Conservation (phyloP, 2,329 filamentous ascomycete species). For the Beauveria australis region DNA sequence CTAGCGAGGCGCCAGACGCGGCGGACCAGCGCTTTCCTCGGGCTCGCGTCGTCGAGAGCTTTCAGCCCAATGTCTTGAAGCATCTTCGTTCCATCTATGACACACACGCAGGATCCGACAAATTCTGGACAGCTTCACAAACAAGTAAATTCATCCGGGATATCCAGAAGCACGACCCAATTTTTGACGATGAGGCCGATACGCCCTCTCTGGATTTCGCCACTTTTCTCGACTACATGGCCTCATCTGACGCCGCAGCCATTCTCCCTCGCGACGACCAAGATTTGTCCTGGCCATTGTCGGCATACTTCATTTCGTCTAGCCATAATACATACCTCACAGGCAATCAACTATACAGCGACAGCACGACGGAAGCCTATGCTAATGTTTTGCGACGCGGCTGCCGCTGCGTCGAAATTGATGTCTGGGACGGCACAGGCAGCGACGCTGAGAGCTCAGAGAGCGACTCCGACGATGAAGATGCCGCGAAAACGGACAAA, state of each 20-base stretch:
- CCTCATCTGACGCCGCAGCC: constrained; percentile 37
- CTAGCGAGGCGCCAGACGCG: not conserved
- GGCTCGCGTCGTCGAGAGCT: constrained; percentile 23
- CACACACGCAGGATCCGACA: constrained; percentile 25
- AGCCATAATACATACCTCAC: constrained; percentile 94
- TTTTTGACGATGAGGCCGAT: constrained; percentile 18
- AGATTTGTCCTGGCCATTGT: constrained; percentile 67
- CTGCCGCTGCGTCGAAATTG: constrained; percentile 87
- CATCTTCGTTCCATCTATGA: constrained; percentile 35
- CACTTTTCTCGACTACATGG: constrained; percentile 49
- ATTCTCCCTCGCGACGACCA: constrained; percentile 31
- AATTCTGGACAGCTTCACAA: constrained; percentile 33
- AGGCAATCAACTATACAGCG: constrained; percentile 78
- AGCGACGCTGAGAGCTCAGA: constrained; percentile 59
- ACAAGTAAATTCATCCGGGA: constrained; percentile 32
- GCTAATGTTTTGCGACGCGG: constrained; percentile 74
- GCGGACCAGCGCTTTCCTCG: constrained; percentile 21
- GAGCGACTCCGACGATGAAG: constrained; percentile 29
- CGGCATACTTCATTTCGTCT: constrained; percentile 88
- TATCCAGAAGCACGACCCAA: constrained; percentile 24
- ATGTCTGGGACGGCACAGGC: constrained; percentile 88
- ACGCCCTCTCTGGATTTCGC: constrained; percentile 37
- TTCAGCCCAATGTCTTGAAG: constrained; percentile 27
- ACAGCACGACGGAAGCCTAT: constrained; percentile 82
- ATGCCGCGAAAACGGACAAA: constrained; percentile 42